Percentiles rank a stretch among this genome's conserved stretches.
These are phyloP conservation scores for Candida boidinii DNA, from an alignment of 805 yeast species.

Conservation along the genomic window DNA sequence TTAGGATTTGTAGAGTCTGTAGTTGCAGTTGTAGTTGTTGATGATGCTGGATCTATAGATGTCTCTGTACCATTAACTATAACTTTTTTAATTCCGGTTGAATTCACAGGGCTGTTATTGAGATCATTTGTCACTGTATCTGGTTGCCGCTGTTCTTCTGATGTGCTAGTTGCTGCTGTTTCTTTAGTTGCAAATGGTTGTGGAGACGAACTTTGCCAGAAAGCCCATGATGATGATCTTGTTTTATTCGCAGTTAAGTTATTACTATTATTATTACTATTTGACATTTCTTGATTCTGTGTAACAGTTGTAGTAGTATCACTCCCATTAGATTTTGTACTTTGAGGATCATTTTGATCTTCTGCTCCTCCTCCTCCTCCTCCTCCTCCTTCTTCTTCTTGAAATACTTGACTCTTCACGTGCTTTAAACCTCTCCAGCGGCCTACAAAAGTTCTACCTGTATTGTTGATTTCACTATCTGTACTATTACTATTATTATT, in stretches of 20 bases:
- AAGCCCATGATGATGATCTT: constrained; percentile 15
- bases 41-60: too few species aligned
- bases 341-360: too few species aligned
- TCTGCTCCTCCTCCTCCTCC: neutral
- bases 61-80: constrained; percentile 8
- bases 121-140: neutral
- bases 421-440: too few species aligned
- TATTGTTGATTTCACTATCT: too few species aligned
- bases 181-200: too few species aligned
- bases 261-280: too few species aligned
- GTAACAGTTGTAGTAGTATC: neutral
- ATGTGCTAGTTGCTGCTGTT: too few species aligned
- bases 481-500: too few species aligned
- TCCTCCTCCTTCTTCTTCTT: constrained; percentile 6
- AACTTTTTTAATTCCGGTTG: constrained; percentile 7
- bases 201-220: constrained; percentile 10
- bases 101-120: neutral
- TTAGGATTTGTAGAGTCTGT: too few species aligned
- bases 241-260: neutral
- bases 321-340: neutral
- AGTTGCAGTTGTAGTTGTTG: too few species aligned
- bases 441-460: too few species aligned
- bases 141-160: neutral
- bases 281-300: too few species aligned
- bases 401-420: constrained; percentile 16